These are phyloP conservation scores for Umbilicus rupestris DNA, from an alignment of 164 flowering plant species.

Conservation along the genomic window DNA sequence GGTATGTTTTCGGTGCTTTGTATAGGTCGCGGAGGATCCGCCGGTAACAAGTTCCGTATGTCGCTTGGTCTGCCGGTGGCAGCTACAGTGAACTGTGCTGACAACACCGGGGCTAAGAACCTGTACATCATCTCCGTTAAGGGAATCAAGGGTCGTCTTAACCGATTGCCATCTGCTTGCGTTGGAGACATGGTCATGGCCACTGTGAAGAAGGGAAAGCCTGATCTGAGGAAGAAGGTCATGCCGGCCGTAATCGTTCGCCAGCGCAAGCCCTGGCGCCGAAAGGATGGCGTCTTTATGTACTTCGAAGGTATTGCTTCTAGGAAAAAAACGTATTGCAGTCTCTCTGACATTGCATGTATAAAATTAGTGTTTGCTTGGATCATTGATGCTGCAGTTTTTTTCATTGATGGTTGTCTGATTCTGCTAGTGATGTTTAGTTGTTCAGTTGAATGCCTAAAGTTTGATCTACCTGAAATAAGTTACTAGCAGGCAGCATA, in stretches of 20 bases:
- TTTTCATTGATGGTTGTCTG: neutral
- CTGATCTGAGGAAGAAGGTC: constrained; percentile 9
- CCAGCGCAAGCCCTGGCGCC: constrained; percentile 9
- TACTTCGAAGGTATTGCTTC: neutral
- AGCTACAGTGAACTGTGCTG: constrained; percentile 7
- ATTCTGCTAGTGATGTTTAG: too few relatives aligned
- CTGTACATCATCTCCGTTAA: constrained; percentile 7
- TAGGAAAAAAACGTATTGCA: too few relatives aligned
- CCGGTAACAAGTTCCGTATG: constrained; percentile 8
- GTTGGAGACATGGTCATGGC: constrained; percentile 10
- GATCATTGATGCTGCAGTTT: neutral
- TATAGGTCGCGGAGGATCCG: constrained; percentile 9
- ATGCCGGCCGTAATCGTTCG: constrained; percentile 9
- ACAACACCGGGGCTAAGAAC: constrained; percentile 9
- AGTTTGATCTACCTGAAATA: too few relatives aligned
- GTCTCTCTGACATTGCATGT: too few relatives aligned
- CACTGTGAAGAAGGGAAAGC: constrained; percentile 9
- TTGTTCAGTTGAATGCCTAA: too few relatives aligned
- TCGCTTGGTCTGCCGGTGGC: constrained; percentile 9
- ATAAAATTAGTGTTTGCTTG: neutral
- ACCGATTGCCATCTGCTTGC: constrained; percentile 4
- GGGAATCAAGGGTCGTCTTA: constrained; percentile 8
- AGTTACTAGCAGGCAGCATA: too few relatives aligned
- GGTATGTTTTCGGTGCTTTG: neutral
- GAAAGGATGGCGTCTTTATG: constrained; percentile 11